Base-by-base conservation (phyloP, 2,329 filamentous ascomycete species). In the Microsporum canis region DNA sequence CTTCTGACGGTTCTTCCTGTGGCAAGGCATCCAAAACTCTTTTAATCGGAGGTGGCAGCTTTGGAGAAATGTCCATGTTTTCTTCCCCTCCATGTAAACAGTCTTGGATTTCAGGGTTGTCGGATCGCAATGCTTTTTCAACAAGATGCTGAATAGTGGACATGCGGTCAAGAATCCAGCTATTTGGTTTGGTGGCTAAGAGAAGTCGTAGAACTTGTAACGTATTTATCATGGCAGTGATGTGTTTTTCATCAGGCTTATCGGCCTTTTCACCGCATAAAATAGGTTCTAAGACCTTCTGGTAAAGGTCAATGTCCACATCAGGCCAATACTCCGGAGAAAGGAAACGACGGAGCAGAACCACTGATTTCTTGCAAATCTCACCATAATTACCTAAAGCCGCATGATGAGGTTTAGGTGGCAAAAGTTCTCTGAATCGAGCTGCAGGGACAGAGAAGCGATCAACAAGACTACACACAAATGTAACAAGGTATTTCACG, bases 401-500 rank as follows among this genome's bases (percentile, higher is more conserved):
- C 17, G 17, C 17, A 57, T 78, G 74, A 47, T 79, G 76, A 38
- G 78, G 78, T 29, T 78, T 76, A 3, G 59, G 27, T 47, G 75
- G 71, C 0, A 72, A 70, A 10, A 78, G 66, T 47, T 88, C 84
- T 57, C 84, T 82, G 47, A 84, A 80, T 38, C 86, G 88, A 12
- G 84, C 81, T 27, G 88, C 88, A 12, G 87, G 87, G 27, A 91
- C 82, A 23, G 86, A 85, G 71, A 88, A 96, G 38, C 91, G 84
- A 73, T 97, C 94, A 17, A 88, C 87, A 27, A 96, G 80, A 58
- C 90, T 88, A 1, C 91, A 91, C 67, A 97, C 96, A 73, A 97
- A 97, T 63, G 94, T 89, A 34, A 97, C 88, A 36, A 99, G 82
- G 70, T 97, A 99, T 74, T 96, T 96, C 56, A 96, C 82, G 78